Percentiles rank a stretch among this genome's conserved stretches.
Evolutionary conservation across 768 basidiomycete species (phyloP).

Genomic region (Termitomyces sp.): DNA sequence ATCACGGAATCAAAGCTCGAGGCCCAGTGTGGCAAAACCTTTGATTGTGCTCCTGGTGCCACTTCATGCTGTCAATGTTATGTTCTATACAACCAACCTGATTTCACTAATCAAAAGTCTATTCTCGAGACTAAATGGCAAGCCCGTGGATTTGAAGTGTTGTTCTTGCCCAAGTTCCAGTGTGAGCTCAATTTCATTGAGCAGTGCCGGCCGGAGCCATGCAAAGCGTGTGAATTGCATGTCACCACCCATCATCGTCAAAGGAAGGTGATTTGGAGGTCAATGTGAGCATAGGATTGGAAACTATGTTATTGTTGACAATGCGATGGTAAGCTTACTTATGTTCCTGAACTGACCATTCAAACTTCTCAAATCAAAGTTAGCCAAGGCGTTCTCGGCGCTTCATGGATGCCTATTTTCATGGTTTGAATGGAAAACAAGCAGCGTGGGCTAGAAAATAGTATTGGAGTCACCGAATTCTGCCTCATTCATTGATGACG

Average conservation of each 20-base stretch:
- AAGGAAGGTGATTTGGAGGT: constrained; percentile 6
- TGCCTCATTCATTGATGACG: constrained; percentile 6
- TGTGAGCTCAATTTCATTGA: constrained; percentile 11
- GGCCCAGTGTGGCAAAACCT: constrained; percentile 9
- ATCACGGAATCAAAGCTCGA: constrained; percentile 11
- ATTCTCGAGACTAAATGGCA: constrained; percentile 21
- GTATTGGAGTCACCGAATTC: constrained; percentile 13
- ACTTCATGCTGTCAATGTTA: constrained; percentile 27
- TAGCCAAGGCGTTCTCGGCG: constrained; percentile 10
- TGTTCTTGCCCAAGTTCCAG: constrained; percentile 10
- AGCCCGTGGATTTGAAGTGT: background rate
- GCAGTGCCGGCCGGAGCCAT: constrained; percentile 14
- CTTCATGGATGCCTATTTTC: constrained; percentile 17
- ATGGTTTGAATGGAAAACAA: too few species aligned
- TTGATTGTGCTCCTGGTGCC: constrained; percentile 22
- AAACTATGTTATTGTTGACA: background rate
- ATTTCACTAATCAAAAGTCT: constrained; percentile 34
- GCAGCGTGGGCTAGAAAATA: background rate
- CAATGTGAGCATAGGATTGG: constrained; percentile 1
- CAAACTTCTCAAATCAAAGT: constrained; percentile 1
- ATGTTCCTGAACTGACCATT: background rate
- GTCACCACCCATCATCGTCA: constrained; percentile 7
- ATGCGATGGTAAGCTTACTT: constrained; percentile 7
- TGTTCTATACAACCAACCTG: constrained; percentile 33
- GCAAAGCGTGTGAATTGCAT: constrained; percentile 5